Evolutionary conservation across 148 eudicot species (phyloP).

Genomic region (Fallopia convolvulus): DNA sequence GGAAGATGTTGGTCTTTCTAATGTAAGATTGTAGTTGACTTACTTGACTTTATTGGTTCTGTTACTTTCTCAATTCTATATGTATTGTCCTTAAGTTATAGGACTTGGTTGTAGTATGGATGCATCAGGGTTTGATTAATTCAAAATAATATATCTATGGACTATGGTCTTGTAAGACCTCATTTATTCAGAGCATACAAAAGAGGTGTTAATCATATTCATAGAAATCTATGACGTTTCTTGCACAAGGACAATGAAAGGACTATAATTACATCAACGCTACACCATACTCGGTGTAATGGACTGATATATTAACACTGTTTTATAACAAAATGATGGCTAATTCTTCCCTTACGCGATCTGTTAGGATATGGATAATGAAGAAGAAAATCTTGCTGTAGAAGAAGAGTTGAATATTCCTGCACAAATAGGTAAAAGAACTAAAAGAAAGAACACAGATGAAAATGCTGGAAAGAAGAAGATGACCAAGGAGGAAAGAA

Average conservation of each 20-base stretch:
- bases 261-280: not conserved
- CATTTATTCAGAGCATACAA: not conserved
- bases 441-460: constrained; percentile 23
- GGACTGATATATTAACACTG: not conserved
- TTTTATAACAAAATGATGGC: not conserved
- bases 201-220: not conserved
- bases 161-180: not conserved
- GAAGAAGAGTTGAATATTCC: constrained; percentile 16
- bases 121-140: not conserved
- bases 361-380: constrained; percentile 30
- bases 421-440: constrained; percentile 17
- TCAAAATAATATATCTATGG: not conserved
- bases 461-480: constrained; percentile 28
- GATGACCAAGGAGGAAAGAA: constrained; percentile 49
- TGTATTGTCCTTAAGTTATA: not conserved
- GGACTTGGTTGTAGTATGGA: not conserved
- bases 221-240: not conserved
- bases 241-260: not conserved
- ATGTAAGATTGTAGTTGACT: constrained; percentile 21
- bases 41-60: not conserved
- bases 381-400: constrained; percentile 23
- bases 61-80: not conserved
- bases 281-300: not conserved
- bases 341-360: constrained; percentile 1
- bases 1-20: constrained; percentile 29